These are phyloP conservation scores for Wallacemonas sp. DNA, from an alignment of 208 protist genomes.

Conservation along the genomic window DNA sequence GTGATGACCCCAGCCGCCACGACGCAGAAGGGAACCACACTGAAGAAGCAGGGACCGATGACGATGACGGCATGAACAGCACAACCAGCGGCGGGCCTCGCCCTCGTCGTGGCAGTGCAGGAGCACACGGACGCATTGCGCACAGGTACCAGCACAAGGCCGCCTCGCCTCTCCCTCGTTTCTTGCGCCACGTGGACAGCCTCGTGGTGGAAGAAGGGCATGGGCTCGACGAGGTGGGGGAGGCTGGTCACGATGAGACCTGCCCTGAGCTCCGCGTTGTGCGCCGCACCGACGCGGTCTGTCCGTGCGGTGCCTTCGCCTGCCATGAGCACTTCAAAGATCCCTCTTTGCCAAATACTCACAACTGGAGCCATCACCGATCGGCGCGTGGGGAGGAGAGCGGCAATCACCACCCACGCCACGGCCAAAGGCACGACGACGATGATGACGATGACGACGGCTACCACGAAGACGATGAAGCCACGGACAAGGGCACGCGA, in stretches of 20 bases:
- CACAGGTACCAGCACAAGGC: neutral
- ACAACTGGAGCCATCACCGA: too few relatives aligned
- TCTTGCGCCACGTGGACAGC: neutral
- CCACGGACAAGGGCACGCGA: neutral
- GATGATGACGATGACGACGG: constrained; percentile 7
- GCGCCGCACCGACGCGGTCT: too few relatives aligned
- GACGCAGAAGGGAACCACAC: too few relatives aligned
- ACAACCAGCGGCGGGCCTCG: neutral
- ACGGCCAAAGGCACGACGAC: neutral
- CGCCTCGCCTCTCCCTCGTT: neutral
- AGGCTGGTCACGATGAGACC: neutral
- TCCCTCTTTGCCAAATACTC: too few relatives aligned
- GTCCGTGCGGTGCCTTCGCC: too few relatives aligned
- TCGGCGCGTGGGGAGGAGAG: too few relatives aligned
- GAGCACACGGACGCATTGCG: neutral
- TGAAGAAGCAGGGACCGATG: too few relatives aligned
- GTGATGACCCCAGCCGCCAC: too few relatives aligned
- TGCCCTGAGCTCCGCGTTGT: neutral
- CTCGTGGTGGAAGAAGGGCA: neutral
- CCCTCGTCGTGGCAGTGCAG: too few relatives aligned
- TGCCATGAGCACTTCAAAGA: too few relatives aligned
- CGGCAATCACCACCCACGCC: neutral
- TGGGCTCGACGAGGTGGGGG: neutral
- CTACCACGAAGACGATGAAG: constrained; percentile 16
- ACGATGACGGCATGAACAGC: neutral